These are phyloP conservation scores for Isoetes taiwanensis DNA, from an alignment of 75 land plant genomes.

Conservation along the genomic window DNA sequence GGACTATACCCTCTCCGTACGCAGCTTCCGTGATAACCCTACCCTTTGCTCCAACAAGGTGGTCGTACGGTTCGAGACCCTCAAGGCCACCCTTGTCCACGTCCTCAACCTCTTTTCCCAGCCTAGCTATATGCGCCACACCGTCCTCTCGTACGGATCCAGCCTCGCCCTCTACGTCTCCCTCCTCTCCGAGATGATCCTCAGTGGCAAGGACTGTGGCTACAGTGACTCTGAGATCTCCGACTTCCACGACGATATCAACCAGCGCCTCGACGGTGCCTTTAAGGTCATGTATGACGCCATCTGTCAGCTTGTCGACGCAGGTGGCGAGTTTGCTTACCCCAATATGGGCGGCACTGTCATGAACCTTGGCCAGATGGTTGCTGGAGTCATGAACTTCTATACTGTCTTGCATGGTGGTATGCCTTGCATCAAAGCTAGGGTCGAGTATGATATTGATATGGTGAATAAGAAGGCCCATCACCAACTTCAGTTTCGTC, in stretches of 20 bases:
- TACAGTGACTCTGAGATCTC: not conserved
- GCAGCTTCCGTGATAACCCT: not conserved
- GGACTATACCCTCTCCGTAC: not conserved
- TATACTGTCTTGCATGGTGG: constrained; percentile 5
- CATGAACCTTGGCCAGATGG: not conserved
- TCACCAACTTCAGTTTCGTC: constrained; percentile 3
- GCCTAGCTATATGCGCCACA: not conserved
- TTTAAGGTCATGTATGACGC: constrained; percentile 3
- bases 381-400: constrained; percentile 7
- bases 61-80: not conserved
- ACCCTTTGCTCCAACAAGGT: not conserved
- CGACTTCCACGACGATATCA: constrained; percentile 7
- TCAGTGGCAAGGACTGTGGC: not conserved
- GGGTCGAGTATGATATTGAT: not conserved
- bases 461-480: constrained; percentile 3
- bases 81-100: not conserved
- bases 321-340: not conserved
- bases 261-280: not conserved
- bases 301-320: not conserved
- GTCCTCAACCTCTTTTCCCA: not conserved
- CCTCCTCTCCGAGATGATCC: constrained; percentile 5
- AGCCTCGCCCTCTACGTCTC: not conserved
- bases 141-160: constrained; percentile 4
- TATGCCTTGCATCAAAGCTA: not conserved
- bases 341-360: constrained; percentile 6